A percentile compares a stretch with the other conserved stretches of the same genome.
Conservation (phyloP, 2,329 filamentous ascomycete genomes). For the Chlorencoelia australis region DNA sequence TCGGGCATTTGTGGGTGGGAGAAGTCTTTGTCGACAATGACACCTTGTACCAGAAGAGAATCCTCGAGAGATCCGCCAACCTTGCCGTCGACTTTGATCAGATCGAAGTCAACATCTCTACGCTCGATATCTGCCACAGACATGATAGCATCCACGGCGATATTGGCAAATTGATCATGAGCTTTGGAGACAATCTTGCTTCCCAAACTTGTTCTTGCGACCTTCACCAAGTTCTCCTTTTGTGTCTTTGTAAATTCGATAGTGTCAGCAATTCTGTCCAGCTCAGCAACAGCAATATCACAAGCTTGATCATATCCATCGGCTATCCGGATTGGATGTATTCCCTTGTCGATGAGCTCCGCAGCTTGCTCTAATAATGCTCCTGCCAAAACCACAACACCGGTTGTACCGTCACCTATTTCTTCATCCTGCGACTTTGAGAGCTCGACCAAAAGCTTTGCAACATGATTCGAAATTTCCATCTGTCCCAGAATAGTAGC, state of each 20-base stretch:
- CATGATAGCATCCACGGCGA: slow-evolving; percentile 92
- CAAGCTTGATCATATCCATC: slow-evolving; percentile 97
- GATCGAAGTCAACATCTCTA: slow-evolving; percentile 95
- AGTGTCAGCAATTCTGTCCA: slow-evolving; percentile 86
- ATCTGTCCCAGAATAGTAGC: slow-evolving; percentile 96
- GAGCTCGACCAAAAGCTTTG: slow-evolving; percentile 90
- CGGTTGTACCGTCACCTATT: slow-evolving; percentile 96
- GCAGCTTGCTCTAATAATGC: slow-evolving; percentile 93
- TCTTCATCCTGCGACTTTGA: slow-evolving; percentile 99
- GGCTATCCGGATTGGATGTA: slow-evolving; percentile 96
- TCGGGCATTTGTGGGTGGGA: slow-evolving; percentile 98
- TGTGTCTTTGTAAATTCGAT: slow-evolving; percentile 76
- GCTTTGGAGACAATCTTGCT: slow-evolving; percentile 99
- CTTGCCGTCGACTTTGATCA: slow-evolving; percentile 99
- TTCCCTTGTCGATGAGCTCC: slow-evolving; percentile 98
- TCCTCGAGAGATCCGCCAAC: slow-evolving; percentile 91
- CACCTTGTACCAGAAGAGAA: slow-evolving; percentile 88
- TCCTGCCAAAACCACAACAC: slow-evolving; percentile 91
- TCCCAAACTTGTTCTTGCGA: slow-evolving; percentile 89
- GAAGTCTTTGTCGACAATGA: slow-evolving; percentile 99
- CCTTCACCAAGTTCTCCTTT: slow-evolving; percentile 81
- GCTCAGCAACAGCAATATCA: slow-evolving; percentile 85
- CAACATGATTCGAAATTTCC: slow-evolving; percentile 98
- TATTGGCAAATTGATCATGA: slow-evolving; percentile 95
- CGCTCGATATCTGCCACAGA: slow-evolving; percentile 93